A percentile compares a stretch with the other conserved stretches of the same genome.
These are phyloP conservation scores for Aureobasidium sp. DNA, from an alignment of 2,329 filamentous ascomycete species.

Conservation along the genomic window DNA sequence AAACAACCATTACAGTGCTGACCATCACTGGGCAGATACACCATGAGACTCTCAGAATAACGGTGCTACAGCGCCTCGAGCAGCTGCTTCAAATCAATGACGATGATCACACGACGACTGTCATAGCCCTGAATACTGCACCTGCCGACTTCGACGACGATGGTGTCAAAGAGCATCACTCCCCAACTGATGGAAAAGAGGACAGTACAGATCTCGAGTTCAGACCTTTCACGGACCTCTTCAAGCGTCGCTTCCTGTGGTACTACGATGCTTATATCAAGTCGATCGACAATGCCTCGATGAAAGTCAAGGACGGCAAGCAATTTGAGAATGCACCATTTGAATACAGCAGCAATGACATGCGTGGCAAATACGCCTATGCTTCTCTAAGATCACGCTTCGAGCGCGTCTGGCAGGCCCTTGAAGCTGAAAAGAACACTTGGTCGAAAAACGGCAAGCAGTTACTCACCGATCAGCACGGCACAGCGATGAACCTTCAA, in stretches of 20 bases:
- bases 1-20: not conserved
- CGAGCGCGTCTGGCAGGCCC: constrained; percentile 55
- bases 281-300: constrained; percentile 55
- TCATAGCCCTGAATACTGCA: constrained; percentile 29
- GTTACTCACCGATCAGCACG: constrained; percentile 40
- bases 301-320: constrained; percentile 54
- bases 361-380: constrained; percentile 84
- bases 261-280: constrained; percentile 83
- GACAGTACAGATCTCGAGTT: constrained; percentile 52
- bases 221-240: constrained; percentile 82
- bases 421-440: constrained; percentile 60
- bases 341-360: constrained; percentile 65
- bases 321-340: constrained; percentile 80
- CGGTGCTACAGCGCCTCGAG: constrained; percentile 79
- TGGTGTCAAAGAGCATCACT: constrained; percentile 30
- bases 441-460: constrained; percentile 65
- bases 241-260: constrained; percentile 90
- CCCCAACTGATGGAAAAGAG: constrained; percentile 10
- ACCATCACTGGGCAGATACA: constrained; percentile 55
- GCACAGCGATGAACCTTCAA: constrained; percentile 71
- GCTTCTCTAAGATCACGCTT: constrained; percentile 62
- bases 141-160: constrained; percentile 40
- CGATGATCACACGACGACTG: not conserved
- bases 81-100: constrained; percentile 57
- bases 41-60: constrained; percentile 81